These are phyloP conservation scores for Akanthomyces uredinophilus DNA, from an alignment of 2,329 filamentous ascomycete genomes.

Conservation along the genomic window DNA sequence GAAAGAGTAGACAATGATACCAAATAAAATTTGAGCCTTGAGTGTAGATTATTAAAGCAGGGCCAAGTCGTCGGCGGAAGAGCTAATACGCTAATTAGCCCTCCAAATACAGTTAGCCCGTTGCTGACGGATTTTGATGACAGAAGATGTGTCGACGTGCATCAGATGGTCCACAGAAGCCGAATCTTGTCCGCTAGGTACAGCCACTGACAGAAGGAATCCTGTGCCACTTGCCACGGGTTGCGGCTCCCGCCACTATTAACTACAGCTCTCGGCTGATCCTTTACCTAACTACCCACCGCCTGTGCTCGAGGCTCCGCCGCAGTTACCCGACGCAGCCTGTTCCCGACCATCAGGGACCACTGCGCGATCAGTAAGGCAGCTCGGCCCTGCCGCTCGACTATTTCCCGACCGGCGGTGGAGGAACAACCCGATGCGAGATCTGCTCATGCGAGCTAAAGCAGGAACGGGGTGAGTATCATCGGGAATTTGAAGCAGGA, in stretches of 20 bases:
- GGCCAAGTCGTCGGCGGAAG: background rate
- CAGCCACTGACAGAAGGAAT: background rate
- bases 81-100: background rate
- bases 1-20: no score
- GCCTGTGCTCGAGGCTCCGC: background rate
- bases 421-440: no score
- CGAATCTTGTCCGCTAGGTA: background rate
- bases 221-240: background rate
- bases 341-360: background rate
- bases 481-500: background rate
- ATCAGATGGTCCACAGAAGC: conserved; percentile 4
- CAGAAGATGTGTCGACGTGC: conserved; percentile 5
- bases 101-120: background rate
- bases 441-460: no score
- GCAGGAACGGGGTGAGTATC: no score
- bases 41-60: no score
- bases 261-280: background rate
- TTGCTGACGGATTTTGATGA: background rate
- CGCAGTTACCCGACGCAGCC: background rate
- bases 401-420: no score
- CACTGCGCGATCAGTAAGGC: background rate
- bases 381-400: no score
- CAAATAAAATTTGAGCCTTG: no score
- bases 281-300: background rate
- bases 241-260: background rate